Evolutionary conservation across 2,329 filamentous ascomycete genomes (phyloP), one percentile per base, ranked within the genome.

Genomic region (Hypoxylon sp.): DNA sequence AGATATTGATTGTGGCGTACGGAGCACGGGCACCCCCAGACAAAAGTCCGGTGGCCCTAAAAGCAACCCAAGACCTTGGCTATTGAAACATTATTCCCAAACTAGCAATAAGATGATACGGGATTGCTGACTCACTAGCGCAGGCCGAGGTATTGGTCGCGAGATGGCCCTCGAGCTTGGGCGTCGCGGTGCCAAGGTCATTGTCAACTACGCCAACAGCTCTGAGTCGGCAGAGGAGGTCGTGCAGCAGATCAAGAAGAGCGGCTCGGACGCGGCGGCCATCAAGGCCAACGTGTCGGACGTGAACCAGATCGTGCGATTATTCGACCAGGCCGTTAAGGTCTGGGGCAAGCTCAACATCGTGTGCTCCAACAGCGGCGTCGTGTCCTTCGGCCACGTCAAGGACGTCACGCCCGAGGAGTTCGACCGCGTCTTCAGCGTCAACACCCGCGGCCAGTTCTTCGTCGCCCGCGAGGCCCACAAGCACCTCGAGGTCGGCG

Each of bases 391-490:
- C 83, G 88, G 89, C 68, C 88, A 90, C 79, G 85, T 90, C 65
- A 87, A 90, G 81, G 88, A 91, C 73, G 89, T 91, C 50, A 86
- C 87, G 3, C 87, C 89, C 77, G 89, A 91, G 81, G 89, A 91
- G 80, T 92, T 88, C 77, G 90, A 92, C 78, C 88, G 90, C 68
- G 89, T 91, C 71, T 91, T 92, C 82, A 84, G 82, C 81, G 80
- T 91, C 77, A 92, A 92, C 80, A 86, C 89, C 5, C 83, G 89
- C 7, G 90, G 89, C 41, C 90, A 91, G 79, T 92, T 91, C 83
- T 91, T 92, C 80, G 89, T 92, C 51, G 90, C 89, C 34, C 88
- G 89, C 75, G 87, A 90, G 68, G 90, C 90, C 48, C 90, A 91
- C 83, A 89, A 90, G 80, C 82, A 91, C 78, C 85, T 93, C 60